These are phyloP conservation scores for Picochlorum sp. DNA, from an alignment of 139 green algal species.

Conservation along the genomic window DNA sequence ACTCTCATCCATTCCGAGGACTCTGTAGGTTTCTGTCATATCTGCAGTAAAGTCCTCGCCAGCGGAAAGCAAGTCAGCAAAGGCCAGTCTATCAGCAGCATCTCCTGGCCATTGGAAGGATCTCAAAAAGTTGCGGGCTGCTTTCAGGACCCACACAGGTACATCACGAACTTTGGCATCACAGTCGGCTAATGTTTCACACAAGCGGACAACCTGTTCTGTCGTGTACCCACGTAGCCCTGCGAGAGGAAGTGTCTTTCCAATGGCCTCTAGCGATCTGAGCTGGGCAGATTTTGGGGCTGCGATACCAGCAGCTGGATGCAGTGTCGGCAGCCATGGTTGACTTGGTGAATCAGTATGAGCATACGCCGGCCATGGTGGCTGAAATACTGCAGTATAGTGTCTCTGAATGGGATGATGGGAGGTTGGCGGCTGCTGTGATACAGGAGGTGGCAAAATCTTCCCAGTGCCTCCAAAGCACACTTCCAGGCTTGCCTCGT, in stretches of 20 bases:
- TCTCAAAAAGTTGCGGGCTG: conserved; percentile 62
- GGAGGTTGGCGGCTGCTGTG: conserved; percentile 49
- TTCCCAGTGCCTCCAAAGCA: no score
- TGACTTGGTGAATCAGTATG: conserved; percentile 56
- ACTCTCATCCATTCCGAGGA: conserved; percentile 77
- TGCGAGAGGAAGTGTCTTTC: conserved; percentile 78
- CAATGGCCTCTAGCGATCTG: conserved; percentile 45
- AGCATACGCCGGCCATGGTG: conserved; percentile 53
- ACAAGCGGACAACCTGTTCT: conserved; percentile 85
- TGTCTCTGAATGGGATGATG: conserved; percentile 38
- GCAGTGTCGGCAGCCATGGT: conserved; percentile 39
- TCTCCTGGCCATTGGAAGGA: conserved; percentile 87
- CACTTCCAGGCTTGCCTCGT: no score
- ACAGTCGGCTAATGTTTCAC: conserved; percentile 74
- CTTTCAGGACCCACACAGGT: conserved; percentile 80
- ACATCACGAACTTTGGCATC: conserved; percentile 79
- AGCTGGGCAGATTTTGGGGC: conserved; percentile 43
- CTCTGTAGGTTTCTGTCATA: conserved; percentile 87
- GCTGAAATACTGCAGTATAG: conserved; percentile 43
- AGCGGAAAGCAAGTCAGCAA: conserved; percentile 80
- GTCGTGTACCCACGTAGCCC: conserved; percentile 86
- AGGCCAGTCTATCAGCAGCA: conserved; percentile 88
- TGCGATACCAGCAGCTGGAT: conserved; percentile 57
- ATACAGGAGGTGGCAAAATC: conserved; percentile 49
- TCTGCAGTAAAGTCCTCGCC: conserved; percentile 74